Evolutionary conservation across 805 yeast species (phyloP), one percentile per base, ranked within the genome.

Genomic region (Naumovozyma castellii): DNA sequence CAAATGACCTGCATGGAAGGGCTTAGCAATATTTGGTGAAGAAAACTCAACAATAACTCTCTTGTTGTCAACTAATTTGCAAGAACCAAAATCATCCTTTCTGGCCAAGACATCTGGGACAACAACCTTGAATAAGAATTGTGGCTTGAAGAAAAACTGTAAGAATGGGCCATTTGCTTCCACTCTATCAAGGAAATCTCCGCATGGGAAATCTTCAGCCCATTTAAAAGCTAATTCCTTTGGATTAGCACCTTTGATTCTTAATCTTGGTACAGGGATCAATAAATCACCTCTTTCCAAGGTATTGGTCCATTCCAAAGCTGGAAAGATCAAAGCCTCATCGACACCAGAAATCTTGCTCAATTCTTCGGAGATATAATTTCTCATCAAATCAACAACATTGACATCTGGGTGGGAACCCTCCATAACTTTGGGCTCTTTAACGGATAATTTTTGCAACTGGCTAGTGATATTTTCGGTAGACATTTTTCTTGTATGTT

Each of bases 1-100:
- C 64, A 92, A 76, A 64, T 92, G 99, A 44, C 99, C 99, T 40
- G 99, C 99, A 61, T 92, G 99, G 82, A 92, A 92, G 10, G 99
- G 99, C 67, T 92, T 92, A 49, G 99, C 99, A 57, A 92, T 90
- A 65, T 92, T 92, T 48, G 99, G 99, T 28, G 97, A 88, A 2
- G 96, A 85, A 57, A 92, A 92, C 64, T 92, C 99, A 52, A 92
- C 73, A 34, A 87, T 54, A 14, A 83, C 71, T 46, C 70, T 80
- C 66, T 86, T 82, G 47, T 77, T 78, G 32, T 65, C 64, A 42
- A 92, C 96, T 40, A 84, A 53, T 36, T 87, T 84, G 51, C 80
- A 68, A 35, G 77, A 65, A 49, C 98, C 98, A 61, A 76, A 92
- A 3, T 58, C 56, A 27, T 68, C 65, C 41, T 69, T 70, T 62